Percentiles rank a stretch among this genome's conserved stretches.
These are phyloP conservation scores for Quercus parvula DNA, from an alignment of 306 rosid genomes.

Conservation along the genomic window DNA sequence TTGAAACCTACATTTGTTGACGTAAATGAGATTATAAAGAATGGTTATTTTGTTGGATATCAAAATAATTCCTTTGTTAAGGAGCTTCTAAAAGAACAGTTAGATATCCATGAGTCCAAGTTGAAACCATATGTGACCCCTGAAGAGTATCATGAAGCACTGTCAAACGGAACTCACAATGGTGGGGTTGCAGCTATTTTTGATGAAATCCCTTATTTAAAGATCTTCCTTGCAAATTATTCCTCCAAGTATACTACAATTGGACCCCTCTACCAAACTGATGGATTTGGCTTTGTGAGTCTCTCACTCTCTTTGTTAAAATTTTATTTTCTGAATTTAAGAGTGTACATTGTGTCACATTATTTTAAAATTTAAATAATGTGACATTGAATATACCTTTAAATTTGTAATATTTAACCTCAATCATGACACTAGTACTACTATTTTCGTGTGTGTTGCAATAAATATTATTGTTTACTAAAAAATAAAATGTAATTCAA, in stretches of 20 bases:
- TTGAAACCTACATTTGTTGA: constrained; percentile 29
- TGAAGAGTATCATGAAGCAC: constrained; percentile 25
- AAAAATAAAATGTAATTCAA: neutral
- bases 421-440: no score
- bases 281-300: constrained; percentile 44
- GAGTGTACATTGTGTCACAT: no score
- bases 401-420: no score
- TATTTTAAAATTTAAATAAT: no score
- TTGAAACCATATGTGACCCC: constrained; percentile 4
- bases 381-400: no score
- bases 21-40: constrained; percentile 15
- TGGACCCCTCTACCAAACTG: constrained; percentile 44
- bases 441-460: no score
- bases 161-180: constrained; percentile 31
- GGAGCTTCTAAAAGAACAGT: constrained; percentile 3
- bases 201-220: constrained; percentile 35
- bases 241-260: constrained; percentile 22
- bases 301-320: neutral
- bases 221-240: constrained; percentile 29
- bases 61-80: constrained; percentile 14
- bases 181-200: constrained; percentile 44
- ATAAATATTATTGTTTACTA: no score
- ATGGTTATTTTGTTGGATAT: constrained; percentile 27
- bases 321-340: no score
- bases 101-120: constrained; percentile 15